phyloP scores from a whole-genome alignment of 176 grass and related monocot species.

The Urochloa ruziziensis region DNA sequence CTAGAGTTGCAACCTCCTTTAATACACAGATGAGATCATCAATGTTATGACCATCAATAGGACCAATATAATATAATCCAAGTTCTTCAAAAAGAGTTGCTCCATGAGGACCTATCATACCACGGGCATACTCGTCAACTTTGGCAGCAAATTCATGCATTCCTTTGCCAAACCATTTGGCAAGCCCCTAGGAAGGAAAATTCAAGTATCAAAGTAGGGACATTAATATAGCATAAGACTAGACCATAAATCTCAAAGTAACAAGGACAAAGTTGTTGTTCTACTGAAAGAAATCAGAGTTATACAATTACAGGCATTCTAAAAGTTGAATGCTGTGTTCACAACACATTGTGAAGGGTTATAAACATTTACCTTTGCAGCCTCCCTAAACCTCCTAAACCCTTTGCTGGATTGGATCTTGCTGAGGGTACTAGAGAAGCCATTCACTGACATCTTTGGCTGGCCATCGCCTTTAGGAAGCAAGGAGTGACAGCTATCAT shows the following conservation, averaged over 20 bases:
- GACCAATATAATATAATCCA: slow-evolving; percentile 83
- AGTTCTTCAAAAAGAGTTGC: slow-evolving; percentile 90
- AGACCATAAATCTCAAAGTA: slow-evolving; percentile 15
- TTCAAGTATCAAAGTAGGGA: not conserved
- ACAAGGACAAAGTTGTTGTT: not conserved
- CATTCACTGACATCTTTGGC: slow-evolving; percentile 60
- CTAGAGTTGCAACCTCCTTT: slow-evolving; percentile 62
- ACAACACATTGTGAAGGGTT: not conserved
- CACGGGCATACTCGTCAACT: slow-evolving; percentile 78
- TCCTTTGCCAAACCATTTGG: slow-evolving; percentile 78
- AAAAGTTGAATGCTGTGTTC: not conserved
- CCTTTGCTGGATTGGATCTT: slow-evolving; percentile 79
- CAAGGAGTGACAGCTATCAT: slow-evolving; percentile 57
- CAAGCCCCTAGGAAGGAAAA: slow-evolving; percentile 51
- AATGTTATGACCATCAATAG: slow-evolving; percentile 76
- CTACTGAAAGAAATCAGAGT: not conserved
- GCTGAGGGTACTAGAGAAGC: slow-evolving; percentile 69
- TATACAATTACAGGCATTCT: not conserved
- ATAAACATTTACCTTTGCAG: slow-evolving; percentile 60
- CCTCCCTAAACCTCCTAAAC: slow-evolving; percentile 76
- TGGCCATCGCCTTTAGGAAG: slow-evolving; percentile 49
- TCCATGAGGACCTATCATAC: slow-evolving; percentile 76
- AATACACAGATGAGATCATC: slow-evolving; percentile 82
- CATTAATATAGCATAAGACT: not conserved
- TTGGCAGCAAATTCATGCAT: slow-evolving; percentile 83